Evolutionary conservation across 148 eudicot genomes (phyloP).

Genomic region (Amaranthus palmeri): DNA sequence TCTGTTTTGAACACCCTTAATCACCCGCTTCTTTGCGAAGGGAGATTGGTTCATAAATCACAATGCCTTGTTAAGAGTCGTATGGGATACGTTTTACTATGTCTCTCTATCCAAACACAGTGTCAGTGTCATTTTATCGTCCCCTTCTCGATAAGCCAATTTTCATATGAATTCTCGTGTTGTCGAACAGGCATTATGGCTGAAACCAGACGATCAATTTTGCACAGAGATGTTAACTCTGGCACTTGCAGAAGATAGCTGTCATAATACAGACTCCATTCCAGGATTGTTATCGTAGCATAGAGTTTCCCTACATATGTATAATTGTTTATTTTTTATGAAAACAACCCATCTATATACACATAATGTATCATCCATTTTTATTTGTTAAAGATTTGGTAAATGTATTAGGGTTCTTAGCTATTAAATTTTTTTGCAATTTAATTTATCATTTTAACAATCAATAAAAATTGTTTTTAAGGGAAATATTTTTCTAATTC

Average conservation of each 20-base stretch:
- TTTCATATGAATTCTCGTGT: background rate
- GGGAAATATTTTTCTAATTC: too few species aligned
- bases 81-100: background rate
- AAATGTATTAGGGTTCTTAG: background rate
- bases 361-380: background rate
- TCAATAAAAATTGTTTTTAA: too few species aligned
- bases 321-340: background rate
- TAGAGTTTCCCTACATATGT: constrained; percentile 2
- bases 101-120: background rate
- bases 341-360: background rate
- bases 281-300: constrained; percentile 23
- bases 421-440: background rate
- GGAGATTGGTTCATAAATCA: background rate
- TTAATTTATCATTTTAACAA: too few species aligned
- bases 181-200: constrained; percentile 67
- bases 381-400: background rate
- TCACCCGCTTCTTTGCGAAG: background rate
- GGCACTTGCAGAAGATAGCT: constrained; percentile 67
- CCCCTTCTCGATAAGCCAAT: background rate
- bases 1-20: background rate
- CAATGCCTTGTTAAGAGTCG: background rate
- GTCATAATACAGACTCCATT: constrained; percentile 36
- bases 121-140: background rate
- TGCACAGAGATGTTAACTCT: constrained; percentile 88
- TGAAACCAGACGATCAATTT: constrained; percentile 79